Evolutionary conservation across 768 basidiomycete species (phyloP).

Genomic region (Albatrellus ellisii): DNA sequence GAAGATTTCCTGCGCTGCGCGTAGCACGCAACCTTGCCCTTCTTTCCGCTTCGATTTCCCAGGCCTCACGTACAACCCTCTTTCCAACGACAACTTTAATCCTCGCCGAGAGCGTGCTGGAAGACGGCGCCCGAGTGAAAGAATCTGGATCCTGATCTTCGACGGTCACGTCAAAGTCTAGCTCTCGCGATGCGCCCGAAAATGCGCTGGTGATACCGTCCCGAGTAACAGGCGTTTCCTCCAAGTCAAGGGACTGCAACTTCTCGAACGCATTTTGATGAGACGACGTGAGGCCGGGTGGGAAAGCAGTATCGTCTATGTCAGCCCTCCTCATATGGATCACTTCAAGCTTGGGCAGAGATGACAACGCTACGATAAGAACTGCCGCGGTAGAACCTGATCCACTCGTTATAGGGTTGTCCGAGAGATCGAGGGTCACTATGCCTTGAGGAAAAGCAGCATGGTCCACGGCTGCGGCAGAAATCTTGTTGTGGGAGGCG

Average conservation of each 20-base stretch:
- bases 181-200: constrained; percentile 30
- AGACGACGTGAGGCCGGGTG: constrained; percentile 20
- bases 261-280: constrained; percentile 28
- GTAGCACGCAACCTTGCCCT: constrained; percentile 18
- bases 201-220: constrained; percentile 34
- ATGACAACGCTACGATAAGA: constrained; percentile 7
- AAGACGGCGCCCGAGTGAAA: neutral
- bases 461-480: constrained; percentile 38
- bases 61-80: constrained; percentile 54
- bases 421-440: constrained; percentile 48
- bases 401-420: constrained; percentile 46
- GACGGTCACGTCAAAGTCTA: constrained; percentile 41
- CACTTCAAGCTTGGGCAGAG: constrained; percentile 7
- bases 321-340: constrained; percentile 23
- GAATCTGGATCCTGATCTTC: constrained; percentile 26
- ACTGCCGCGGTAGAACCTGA: neutral
- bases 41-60: constrained; percentile 71
- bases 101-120: neutral
- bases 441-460: constrained; percentile 38
- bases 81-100: constrained; percentile 48
- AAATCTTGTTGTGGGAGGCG: constrained; percentile 54
- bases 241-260: constrained; percentile 48
- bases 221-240: constrained; percentile 44
- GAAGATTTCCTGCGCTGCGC: constrained; percentile 14
- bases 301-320: constrained; percentile 49